A percentile compares a stretch with the other conserved stretches of the same genome.
Evolutionary conservation across 257 asterid genomes (phyloP).

Genomic region (Solanum chmielewskii): DNA sequence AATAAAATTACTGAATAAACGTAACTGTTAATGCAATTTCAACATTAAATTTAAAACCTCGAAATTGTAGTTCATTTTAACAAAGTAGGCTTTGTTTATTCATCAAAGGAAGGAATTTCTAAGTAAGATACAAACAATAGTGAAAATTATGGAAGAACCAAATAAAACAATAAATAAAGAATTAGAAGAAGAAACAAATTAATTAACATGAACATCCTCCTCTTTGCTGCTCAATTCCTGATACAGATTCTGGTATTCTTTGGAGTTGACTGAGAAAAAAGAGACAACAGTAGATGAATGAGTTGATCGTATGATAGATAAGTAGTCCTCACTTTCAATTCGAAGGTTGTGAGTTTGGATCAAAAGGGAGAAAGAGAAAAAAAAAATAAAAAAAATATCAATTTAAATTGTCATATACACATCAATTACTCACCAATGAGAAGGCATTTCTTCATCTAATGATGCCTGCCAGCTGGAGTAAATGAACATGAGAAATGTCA

Average conservation of each 20-base stretch:
- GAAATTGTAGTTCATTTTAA: not conserved
- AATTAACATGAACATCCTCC: constrained; percentile 59
- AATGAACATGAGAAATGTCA: not conserved
- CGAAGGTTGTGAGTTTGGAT: not conserved
- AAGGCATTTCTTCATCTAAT: constrained; percentile 43
- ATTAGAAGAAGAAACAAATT: not conserved
- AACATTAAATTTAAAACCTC: not conserved
- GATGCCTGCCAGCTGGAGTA: constrained; percentile 42
- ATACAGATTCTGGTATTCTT: constrained; percentile 43
- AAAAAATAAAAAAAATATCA: not conserved
- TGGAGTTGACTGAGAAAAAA: constrained; percentile 39
- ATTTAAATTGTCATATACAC: not conserved
- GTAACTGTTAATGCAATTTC: not conserved
- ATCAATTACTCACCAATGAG: constrained; percentile 35
- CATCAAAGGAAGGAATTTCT: not conserved
- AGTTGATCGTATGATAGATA: not conserved
- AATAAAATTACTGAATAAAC: too few relatives aligned
- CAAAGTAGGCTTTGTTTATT: not conserved
- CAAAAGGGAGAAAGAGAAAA: too few relatives aligned
- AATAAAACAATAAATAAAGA: not conserved
- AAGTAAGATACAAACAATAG: not conserved
- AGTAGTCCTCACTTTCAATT: not conserved
- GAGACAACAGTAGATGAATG: not conserved
- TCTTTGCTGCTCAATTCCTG: constrained; percentile 51
- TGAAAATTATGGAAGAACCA: not conserved